Evolutionary conservation across 2,329 filamentous ascomycete species (phyloP).

Genomic region (Macrophomina phaseolina): DNA sequence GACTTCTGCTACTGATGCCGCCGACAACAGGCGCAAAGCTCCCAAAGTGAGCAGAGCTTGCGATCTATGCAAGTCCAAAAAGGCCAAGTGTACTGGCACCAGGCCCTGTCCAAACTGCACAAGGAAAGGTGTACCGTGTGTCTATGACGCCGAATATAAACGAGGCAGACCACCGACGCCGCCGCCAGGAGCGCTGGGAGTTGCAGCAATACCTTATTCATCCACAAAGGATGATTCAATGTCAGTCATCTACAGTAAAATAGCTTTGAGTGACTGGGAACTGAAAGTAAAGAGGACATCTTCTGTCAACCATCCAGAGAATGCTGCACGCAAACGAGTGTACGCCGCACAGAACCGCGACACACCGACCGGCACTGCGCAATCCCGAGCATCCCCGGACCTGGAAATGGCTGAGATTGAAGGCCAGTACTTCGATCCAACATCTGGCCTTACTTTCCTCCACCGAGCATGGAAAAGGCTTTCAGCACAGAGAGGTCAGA

Average conservation of each 20-base stretch:
- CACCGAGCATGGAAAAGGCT: slow-evolving; percentile 72
- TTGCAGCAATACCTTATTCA: too few relatives aligned
- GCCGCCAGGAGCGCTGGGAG: neutral
- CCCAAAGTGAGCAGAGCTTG: slow-evolving; percentile 40
- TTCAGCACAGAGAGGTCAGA: slow-evolving; percentile 57
- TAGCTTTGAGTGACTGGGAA: too few relatives aligned
- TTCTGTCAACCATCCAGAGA: neutral
- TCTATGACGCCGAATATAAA: slow-evolving; percentile 36
- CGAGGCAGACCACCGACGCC: slow-evolving; percentile 37
- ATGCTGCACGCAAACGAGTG: neutral
- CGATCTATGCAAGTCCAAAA: slow-evolving; percentile 40
- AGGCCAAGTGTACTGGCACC: slow-evolving; percentile 38
- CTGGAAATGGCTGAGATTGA: slow-evolving; percentile 55
- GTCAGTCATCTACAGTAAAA: neutral
- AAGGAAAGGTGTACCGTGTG: slow-evolving; percentile 32
- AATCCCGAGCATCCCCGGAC: neutral
- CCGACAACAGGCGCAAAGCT: slow-evolving; percentile 24
- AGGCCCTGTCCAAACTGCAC: slow-evolving; percentile 37
- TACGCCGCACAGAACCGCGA: neutral
- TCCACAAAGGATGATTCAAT: neutral
- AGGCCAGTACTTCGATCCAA: slow-evolving; percentile 62
- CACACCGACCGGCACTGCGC: neutral
- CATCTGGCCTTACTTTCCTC: slow-evolving; percentile 62
- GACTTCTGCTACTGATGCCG: neutral
- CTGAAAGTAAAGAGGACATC: neutral